Conservation (phyloP, 1,284 basidiomycete genomes). For the Kwoniella shivajii region DNA sequence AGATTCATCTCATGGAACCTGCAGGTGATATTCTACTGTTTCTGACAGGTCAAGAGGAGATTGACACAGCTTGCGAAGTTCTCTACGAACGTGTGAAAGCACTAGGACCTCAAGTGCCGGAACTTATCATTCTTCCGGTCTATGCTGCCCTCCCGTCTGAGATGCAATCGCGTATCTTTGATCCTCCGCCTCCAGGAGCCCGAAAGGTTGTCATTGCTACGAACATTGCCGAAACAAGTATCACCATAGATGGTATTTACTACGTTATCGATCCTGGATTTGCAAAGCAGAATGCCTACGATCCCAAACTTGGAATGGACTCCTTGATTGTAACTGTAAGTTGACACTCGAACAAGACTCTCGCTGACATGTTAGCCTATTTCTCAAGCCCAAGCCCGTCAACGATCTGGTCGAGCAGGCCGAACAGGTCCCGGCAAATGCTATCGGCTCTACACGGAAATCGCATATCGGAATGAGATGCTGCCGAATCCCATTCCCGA, state of each 20-base stretch:
- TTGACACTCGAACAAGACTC: constrained; percentile 1
- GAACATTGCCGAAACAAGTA: constrained; percentile 97
- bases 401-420: constrained; percentile 92
- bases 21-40: constrained; percentile 95
- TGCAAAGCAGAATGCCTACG: constrained; percentile 98
- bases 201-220: constrained; percentile 98
- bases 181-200: constrained; percentile 92
- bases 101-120: constrained; percentile 92
- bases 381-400: constrained; percentile 95
- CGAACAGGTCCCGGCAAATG: constrained; percentile 98
- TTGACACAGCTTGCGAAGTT: constrained; percentile 96
- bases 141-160: constrained; percentile 97
- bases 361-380: constrained; percentile 67
- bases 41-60: constrained; percentile 98
- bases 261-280: constrained; percentile 99
- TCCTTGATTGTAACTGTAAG: constrained; percentile 85
- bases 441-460: constrained; percentile 96
- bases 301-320: constrained; percentile 97
- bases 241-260: constrained; percentile 98
- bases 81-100: constrained; percentile 98
- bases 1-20: constrained; percentile 97
- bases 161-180: constrained; percentile 96
- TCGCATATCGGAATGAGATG: constrained; percentile 98
- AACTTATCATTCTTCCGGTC: constrained; percentile 93
- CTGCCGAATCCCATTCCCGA: constrained; percentile 96